Evolutionary conservation across 192 early-diverging fungal genomes (phyloP), one percentile per base, ranked within the genome.

Genomic region (Jimgerdemannia lactiflua): DNA sequence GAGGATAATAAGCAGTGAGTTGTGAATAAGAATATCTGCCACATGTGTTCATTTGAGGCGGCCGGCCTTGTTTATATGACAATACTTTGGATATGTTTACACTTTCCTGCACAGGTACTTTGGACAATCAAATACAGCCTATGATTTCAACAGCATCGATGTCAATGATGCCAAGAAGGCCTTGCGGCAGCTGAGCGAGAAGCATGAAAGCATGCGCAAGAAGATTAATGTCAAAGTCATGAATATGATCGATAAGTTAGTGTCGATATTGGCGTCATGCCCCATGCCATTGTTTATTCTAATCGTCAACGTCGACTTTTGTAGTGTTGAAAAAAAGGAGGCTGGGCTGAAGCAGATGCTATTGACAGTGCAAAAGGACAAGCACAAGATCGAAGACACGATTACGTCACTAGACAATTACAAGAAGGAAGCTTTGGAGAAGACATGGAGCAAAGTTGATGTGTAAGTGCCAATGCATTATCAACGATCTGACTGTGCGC

Each of bases 361-460:
- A 42, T 85, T 89, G 18, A 97, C 94, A 0, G 96, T 99, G 3
- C 86, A 94, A 70, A 90, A 89, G 69, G 98, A 99, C 82, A 98
- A 98, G 86, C 87, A 89, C 68, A 98, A 97, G 79, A 99, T 99
- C 73, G 92, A 97, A 73, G 92, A 95, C 29, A 99, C 98, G 1
- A 95, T 99, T 43, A 87, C 76, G 7, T 90, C 91, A 7, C 82
- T 99, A 39, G 97, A 98, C 73, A 86, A 94, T 72, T 93, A 95
- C 82, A 99, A 98, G 80, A 90, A 89, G 63, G 95, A 98, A 73
- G 92, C 94, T 10, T 84, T 99, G 19, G 88, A 91, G 73, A 89
- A 87, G 64, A 99, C 98, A 4, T 99, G 94, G 90, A 84, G 88
- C 73, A 92, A 94, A 79, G 98, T 99, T 29, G 95, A 97, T 83